Evolutionary conservation across 345 rosid species (phyloP).

Genomic region (Heritiera littoralis): DNA sequence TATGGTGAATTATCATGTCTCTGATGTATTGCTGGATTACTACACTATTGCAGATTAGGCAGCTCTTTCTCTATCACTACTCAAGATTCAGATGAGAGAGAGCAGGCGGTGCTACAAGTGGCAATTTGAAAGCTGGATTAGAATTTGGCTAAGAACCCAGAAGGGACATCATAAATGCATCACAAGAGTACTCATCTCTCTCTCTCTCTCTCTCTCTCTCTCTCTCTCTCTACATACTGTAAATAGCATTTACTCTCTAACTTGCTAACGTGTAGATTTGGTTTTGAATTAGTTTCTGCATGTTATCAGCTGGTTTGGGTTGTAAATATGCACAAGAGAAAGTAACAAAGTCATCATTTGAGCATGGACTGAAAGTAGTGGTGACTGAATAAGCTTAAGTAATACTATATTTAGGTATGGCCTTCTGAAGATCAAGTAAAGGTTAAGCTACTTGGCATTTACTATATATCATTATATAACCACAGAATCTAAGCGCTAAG

Average conservation of each 20-base stretch:
- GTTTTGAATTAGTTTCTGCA: too few species aligned
- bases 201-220: background rate
- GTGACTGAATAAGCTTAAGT: too few species aligned
- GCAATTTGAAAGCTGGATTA: constrained; percentile 9
- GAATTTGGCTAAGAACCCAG: constrained; percentile 5
- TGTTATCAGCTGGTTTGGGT: too few species aligned
- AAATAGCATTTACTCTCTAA: too few species aligned
- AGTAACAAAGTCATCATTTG: too few species aligned
- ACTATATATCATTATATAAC: background rate
- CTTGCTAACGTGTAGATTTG: too few species aligned
- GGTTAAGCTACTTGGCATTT: background rate
- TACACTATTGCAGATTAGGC: background rate
- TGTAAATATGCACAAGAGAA: too few species aligned
- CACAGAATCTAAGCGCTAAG: background rate
- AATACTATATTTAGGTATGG: background rate
- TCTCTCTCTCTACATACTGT: constrained; percentile 1
- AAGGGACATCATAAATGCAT: constrained; percentile 8
- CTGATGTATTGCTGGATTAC: background rate
- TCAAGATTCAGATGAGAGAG: constrained; percentile 13
- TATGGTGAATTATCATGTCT: background rate
- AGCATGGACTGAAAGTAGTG: too few species aligned
- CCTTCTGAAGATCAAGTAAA: background rate
- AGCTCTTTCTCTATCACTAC: background rate
- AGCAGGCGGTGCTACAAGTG: background rate
- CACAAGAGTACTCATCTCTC: background rate